phyloP scores from a whole-genome alignment of 2,329 filamentous ascomycete genomes.

The Scedosporium dehoogii region DNA sequence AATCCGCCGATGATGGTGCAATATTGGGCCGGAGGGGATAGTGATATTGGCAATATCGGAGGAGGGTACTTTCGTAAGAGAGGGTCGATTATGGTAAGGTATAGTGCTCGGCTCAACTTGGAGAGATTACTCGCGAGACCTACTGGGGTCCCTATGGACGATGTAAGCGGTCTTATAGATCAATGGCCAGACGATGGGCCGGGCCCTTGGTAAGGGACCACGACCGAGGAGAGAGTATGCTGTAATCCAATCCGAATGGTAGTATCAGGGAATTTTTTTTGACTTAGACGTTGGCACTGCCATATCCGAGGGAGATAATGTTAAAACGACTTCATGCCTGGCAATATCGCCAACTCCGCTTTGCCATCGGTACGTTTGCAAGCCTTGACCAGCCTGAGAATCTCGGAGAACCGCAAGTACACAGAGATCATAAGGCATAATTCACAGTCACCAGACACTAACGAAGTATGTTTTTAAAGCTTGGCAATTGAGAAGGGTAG shows the following conservation, averaged over 20 bases:
- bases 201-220: conserved; percentile 3
- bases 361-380: too few relatives aligned
- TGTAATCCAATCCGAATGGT: background rate
- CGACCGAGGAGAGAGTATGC: background rate
- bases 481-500: too few relatives aligned
- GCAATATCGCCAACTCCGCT: too few relatives aligned
- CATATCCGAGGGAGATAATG: too few relatives aligned
- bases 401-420: too few relatives aligned
- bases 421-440: too few relatives aligned
- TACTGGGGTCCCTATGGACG: background rate
- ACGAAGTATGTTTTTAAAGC: too few relatives aligned
- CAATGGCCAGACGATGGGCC: conserved; percentile 8
- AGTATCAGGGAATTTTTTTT: too few relatives aligned
- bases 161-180: background rate
- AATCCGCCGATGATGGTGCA: conserved; percentile 8
- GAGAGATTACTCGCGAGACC: background rate
- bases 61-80: conserved; percentile 6
- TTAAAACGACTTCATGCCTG: too few relatives aligned
- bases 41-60: conserved; percentile 6
- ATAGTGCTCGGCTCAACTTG: conserved; percentile 5
- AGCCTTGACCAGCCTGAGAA: too few relatives aligned
- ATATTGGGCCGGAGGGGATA: background rate
- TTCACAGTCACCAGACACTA: too few relatives aligned
- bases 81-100: conserved; percentile 4
- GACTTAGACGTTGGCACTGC: too few relatives aligned